A percentile compares a stretch with the other conserved stretches of the same genome.
These are phyloP conservation scores for Spiraea crenata DNA, from an alignment of 331 rosid species.

Conservation along the genomic window DNA sequence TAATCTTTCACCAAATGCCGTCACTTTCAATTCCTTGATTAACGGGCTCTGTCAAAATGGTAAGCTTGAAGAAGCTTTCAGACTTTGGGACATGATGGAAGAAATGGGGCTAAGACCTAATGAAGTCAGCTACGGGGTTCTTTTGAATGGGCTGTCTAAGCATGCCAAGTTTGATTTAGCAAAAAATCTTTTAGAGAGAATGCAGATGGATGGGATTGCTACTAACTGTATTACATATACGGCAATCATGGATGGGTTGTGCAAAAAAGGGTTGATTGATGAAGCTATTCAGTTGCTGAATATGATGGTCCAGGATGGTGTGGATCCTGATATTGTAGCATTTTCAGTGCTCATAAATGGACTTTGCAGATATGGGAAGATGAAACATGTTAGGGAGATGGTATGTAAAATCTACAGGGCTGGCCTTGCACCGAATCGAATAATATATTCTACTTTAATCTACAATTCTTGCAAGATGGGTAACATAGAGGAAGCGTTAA, in stretches of 20 bases:
- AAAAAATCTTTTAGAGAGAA: slow-evolving; percentile 46
- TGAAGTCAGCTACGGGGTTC: slow-evolving; percentile 56
- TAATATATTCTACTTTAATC: slow-evolving; percentile 63
- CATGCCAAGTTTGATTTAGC: slow-evolving; percentile 51
- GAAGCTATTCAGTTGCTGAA: slow-evolving; percentile 57
- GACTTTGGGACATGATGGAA: slow-evolving; percentile 61
- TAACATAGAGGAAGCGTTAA: slow-evolving; percentile 53
- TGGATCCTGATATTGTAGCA: slow-evolving; percentile 54
- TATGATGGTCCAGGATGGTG: slow-evolving; percentile 45
- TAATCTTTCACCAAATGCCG: slow-evolving; percentile 47
- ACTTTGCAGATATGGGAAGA: slow-evolving; percentile 53
- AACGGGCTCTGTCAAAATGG: slow-evolving; percentile 50
- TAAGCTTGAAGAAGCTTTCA: slow-evolving; percentile 49
- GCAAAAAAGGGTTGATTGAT: slow-evolving; percentile 58
- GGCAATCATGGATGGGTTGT: slow-evolving; percentile 59
- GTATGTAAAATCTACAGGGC: slow-evolving; percentile 60
- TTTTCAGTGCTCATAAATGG: slow-evolving; percentile 75
- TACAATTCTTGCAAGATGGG: slow-evolving; percentile 65
- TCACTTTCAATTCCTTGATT: slow-evolving; percentile 61
- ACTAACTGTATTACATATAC: slow-evolving; percentile 48
- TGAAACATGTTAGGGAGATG: slow-evolving; percentile 58
- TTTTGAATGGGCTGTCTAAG: slow-evolving; percentile 61
- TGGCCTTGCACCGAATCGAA: slow-evolving; percentile 47
- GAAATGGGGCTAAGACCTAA: slow-evolving; percentile 51
- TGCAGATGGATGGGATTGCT: slow-evolving; percentile 42